Evolutionary conservation across 139 green algal genomes (phyloP), one percentile per base, ranked within the genome.

Genomic region (Pleodorina starrii): DNA sequence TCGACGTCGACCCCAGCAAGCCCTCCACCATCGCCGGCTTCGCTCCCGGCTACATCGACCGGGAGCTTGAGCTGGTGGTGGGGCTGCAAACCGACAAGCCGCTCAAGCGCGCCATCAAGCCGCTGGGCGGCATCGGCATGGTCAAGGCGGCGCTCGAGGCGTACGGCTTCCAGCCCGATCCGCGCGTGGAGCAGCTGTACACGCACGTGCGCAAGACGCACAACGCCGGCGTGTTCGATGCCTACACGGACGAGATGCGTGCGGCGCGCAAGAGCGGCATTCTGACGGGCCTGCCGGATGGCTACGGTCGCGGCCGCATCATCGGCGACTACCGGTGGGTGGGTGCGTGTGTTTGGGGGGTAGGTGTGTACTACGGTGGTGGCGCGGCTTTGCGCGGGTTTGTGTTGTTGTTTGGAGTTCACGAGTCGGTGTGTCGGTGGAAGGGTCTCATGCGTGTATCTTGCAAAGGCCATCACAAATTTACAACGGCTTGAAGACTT

Each of bases 171-270:
- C 74, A 60, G 40, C 42, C 81, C 17, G 88, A 94, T 74, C 75
- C 78, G 16, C n/a, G 84, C 35, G 83, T 95, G 32, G 87, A 92
- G 71, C 32, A 88, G 43, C 68, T 90, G 16, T 95, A 93, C 90
- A 94, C 73, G 82, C 51, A 91, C 21, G 78, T 95, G 36, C 93
- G 93, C 77, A 96, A 96, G 91, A 97, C 95, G 40, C 95, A 97
- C 91, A 97, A 97, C 93, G 86, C 92, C 17, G 93, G 93, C 84
- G 94, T 97, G 76, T 97, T 97, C 90, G 92, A 96, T 59, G 93
- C 86, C 23, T 97, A 97, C 95, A 97, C 95, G 23, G 60, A 90
- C 1, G 95, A 97, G 88, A 97, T 97, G 95, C 92, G 93, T 60
- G 51, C 44, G 2, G 94, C 93, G 17, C 93, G 95, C 81, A 94